Conservation (phyloP, 495 filamentous ascomycete species). For the Penicillium flavigenum region DNA sequence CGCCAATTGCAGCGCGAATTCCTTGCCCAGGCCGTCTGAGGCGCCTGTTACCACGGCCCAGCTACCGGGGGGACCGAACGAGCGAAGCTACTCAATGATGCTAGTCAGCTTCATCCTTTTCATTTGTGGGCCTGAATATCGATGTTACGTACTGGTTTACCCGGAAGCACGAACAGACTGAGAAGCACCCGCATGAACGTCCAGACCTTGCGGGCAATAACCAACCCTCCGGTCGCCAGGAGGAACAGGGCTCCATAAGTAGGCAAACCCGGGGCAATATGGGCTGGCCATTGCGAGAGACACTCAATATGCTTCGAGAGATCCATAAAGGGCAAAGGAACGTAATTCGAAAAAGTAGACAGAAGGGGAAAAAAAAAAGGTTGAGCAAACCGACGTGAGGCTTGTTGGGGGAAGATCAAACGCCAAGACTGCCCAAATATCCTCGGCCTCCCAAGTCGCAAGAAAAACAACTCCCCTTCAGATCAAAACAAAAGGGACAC, state of each 20-base stretch:
- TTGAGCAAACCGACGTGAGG: conserved; percentile 14
- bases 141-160: conserved; percentile 51
- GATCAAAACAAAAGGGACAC: not conserved
- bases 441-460: conserved; percentile 20
- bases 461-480: not conserved
- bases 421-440: conserved; percentile 32
- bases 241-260: conserved; percentile 37
- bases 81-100: conserved; percentile 62
- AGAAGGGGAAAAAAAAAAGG: conserved; percentile 24
- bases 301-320: conserved; percentile 35
- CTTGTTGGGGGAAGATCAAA: conserved; percentile 30
- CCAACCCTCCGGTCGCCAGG: conserved; percentile 58
- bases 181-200: conserved; percentile 65
- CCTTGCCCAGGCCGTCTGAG: conserved; percentile 95
- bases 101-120: conserved; percentile 9
- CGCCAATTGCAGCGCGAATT: conserved; percentile 91
- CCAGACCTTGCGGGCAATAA: conserved; percentile 54
- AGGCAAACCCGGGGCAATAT: conserved; percentile 41
- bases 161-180: conserved; percentile 75
- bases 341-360: conserved; percentile 9
- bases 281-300: conserved; percentile 38
- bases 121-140: conserved; percentile 2
- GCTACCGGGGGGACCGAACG: conserved; percentile 86
- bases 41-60: conserved; percentile 97
- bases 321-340: conserved; percentile 36